phyloP scores from a whole-genome alignment of 1,284 basidiomycete genomes.

The Ceratobasidium theobromae region DNA sequence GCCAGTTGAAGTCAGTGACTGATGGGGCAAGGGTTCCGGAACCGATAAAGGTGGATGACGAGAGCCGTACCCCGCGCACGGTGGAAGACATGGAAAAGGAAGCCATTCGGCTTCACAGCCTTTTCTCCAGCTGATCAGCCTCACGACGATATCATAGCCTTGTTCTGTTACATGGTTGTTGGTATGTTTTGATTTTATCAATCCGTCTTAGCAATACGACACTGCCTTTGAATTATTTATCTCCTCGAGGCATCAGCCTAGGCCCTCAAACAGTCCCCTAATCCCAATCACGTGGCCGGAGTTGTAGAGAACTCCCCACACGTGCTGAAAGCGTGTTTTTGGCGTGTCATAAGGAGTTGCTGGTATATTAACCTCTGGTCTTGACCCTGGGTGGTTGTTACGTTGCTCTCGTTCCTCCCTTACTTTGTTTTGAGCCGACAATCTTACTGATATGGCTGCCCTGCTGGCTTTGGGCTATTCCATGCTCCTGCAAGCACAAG shows the following conservation, averaged over 20 bases:
- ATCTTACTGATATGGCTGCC: conserved; percentile 2
- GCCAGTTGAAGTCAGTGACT: conserved; percentile 28
- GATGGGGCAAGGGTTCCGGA: conserved; percentile 33
- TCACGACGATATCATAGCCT: background rate
- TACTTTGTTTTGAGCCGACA: background rate
- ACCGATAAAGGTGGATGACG: conserved; percentile 60
- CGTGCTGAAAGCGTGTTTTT: conserved; percentile 18
- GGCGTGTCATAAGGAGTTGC: conserved; percentile 1
- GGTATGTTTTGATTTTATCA: conserved; percentile 4
- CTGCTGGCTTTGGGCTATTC: conserved; percentile 20
- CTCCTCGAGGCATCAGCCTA: conserved; percentile 18
- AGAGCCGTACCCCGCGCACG: conserved; percentile 64
- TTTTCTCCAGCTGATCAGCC: conserved; percentile 47
- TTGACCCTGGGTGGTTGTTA: background rate
- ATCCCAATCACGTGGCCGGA: conserved; percentile 6
- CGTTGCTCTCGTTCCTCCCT: background rate
- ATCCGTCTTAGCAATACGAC: background rate
- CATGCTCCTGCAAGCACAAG: conserved; percentile 10
- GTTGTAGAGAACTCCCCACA: conserved; percentile 11
- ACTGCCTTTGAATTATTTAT: background rate
- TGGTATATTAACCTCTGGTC: conserved; percentile 1
- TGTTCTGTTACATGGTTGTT: background rate
- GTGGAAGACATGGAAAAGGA: conserved; percentile 76
- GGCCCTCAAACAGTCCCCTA: background rate
- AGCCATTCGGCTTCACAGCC: conserved; percentile 62